phyloP scores from a whole-genome alignment of 2,329 filamentous ascomycete species.

The Pestalotiopsis sp. region DNA sequence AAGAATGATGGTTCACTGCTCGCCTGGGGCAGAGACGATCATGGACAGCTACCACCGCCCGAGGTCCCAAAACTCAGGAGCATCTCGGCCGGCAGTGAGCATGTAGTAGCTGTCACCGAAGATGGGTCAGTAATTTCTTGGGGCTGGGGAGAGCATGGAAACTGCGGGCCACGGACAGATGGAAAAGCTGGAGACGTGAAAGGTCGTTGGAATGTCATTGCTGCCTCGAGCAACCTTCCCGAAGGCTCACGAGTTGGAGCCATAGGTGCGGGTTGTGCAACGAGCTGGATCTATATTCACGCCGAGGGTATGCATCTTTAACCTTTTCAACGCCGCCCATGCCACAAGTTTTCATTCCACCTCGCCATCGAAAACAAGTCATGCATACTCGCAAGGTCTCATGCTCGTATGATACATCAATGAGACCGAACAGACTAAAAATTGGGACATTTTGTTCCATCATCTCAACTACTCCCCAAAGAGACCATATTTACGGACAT shows the following conservation, averaged over 20 bases:
- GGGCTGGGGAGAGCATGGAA: constrained; percentile 98
- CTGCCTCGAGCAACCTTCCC: constrained; percentile 56
- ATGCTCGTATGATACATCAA: neutral
- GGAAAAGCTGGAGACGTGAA: constrained; percentile 63
- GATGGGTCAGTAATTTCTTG: constrained; percentile 74
- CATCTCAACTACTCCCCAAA: constrained; percentile 34
- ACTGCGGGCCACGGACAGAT: constrained; percentile 74
- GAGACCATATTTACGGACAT: constrained; percentile 55
- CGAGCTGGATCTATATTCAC: constrained; percentile 71
- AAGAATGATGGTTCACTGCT: constrained; percentile 59
- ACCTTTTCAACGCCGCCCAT: constrained; percentile 11
- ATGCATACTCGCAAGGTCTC: neutral
- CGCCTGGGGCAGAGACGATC: constrained; percentile 84
- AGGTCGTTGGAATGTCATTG: constrained; percentile 68
- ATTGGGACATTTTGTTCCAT: neutral
- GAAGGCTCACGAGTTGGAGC: constrained; percentile 53
- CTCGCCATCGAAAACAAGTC: neutral
- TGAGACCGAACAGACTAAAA: neutral
- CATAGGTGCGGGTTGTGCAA: constrained; percentile 87
- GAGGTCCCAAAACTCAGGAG: constrained; percentile 58
- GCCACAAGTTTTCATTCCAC: neutral
- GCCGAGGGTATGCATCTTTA: constrained; percentile 32
- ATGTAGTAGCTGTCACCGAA: constrained; percentile 72
- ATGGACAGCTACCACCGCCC: constrained; percentile 74
- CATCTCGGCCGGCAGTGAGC: constrained; percentile 88